Conservation (phyloP, 2,329 filamentous ascomycete genomes). For the Microdochium bolleyi region DNA sequence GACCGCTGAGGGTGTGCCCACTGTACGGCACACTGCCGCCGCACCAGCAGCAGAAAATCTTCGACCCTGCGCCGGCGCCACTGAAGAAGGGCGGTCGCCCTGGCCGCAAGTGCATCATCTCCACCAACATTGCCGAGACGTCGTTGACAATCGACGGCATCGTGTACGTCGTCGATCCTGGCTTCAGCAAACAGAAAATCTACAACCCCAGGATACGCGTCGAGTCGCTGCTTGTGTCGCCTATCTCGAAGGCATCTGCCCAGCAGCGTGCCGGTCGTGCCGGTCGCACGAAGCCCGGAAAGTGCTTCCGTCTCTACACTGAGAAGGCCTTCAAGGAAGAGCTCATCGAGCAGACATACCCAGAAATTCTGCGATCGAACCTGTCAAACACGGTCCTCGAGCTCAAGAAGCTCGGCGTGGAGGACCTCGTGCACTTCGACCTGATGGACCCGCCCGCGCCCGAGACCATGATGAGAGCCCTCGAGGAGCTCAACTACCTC, state of each 20-base stretch:
- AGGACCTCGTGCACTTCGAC: slow-evolving; percentile 96
- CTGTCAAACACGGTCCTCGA: slow-evolving; percentile 91
- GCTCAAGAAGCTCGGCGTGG: slow-evolving; percentile 91
- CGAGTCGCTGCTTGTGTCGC: slow-evolving; percentile 93
- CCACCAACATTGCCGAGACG: slow-evolving; percentile 97
- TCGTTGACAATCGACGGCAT: slow-evolving; percentile 97
- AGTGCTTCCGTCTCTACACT: slow-evolving; percentile 96
- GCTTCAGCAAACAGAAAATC: slow-evolving; percentile 98
- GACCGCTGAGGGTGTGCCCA: slow-evolving; percentile 83
- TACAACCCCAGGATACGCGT: slow-evolving; percentile 97
- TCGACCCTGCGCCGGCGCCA: slow-evolving; percentile 76
- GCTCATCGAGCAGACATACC: slow-evolving; percentile 93
- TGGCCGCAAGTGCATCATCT: slow-evolving; percentile 89
- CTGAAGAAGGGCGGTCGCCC: slow-evolving; percentile 69
- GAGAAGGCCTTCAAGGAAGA: slow-evolving; percentile 96
- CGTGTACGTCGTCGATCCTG: slow-evolving; percentile 97
- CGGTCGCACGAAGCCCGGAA: slow-evolving; percentile 95
- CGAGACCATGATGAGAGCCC: slow-evolving; percentile 94
- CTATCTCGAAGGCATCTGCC: slow-evolving; percentile 95
- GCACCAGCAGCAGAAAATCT: slow-evolving; percentile 89
- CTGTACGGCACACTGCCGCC: slow-evolving; percentile 92
- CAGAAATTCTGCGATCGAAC: slow-evolving; percentile 91
- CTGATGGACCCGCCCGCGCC: slow-evolving; percentile 97
- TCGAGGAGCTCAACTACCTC: slow-evolving; percentile 96
- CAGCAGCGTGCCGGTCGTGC: slow-evolving; percentile 98